Conservation (phyloP, 805 yeast genomes). For the Kodamaea sagamina region DNA sequence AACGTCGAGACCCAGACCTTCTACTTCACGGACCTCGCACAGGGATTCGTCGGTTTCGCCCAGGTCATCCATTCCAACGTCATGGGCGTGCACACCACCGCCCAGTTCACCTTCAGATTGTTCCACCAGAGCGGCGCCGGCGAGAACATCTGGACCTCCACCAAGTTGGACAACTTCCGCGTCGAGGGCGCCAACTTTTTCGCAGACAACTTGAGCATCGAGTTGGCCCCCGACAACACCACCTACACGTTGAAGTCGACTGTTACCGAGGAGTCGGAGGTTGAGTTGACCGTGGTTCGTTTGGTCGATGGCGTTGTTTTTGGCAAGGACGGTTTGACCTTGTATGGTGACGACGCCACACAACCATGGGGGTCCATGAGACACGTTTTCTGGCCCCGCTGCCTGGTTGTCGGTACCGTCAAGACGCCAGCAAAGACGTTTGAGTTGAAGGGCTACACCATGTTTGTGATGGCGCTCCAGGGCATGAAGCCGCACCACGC, state of each 20-base stretch:
- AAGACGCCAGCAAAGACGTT: slow-evolving; percentile 29
- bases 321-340: slow-evolving; percentile 83
- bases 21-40: slow-evolving; percentile 67
- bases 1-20: slow-evolving; percentile 96
- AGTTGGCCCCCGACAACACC: slow-evolving; percentile 53
- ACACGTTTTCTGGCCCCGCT: slow-evolving; percentile 96
- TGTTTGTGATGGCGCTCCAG: slow-evolving; percentile 96
- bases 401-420: slow-evolving; percentile 66
- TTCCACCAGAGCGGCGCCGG: slow-evolving; percentile 49
- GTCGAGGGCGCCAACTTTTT: slow-evolving; percentile 74
- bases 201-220: slow-evolving; percentile 72
- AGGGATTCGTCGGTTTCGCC: slow-evolving; percentile 79
- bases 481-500: slow-evolving; percentile 99
- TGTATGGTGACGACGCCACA: slow-evolving; percentile 78
- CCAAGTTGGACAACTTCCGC: slow-evolving; percentile 77
- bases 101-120: slow-evolving; percentile 90
- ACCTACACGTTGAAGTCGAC: slow-evolving; percentile 56
- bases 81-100: slow-evolving; percentile 83
- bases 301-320: slow-evolving; percentile 81
- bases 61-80: slow-evolving; percentile 93
- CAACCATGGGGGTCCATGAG: slow-evolving; percentile 98
- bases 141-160: slow-evolving; percentile 80
- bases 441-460: slow-evolving; percentile 52
- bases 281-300: slow-evolving; percentile 65
- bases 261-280: slow-evolving; percentile 67